Evolutionary conservation across 2,329 filamentous ascomycete genomes (phyloP).

Genomic region (Neopestalotiopsis rosae): DNA sequence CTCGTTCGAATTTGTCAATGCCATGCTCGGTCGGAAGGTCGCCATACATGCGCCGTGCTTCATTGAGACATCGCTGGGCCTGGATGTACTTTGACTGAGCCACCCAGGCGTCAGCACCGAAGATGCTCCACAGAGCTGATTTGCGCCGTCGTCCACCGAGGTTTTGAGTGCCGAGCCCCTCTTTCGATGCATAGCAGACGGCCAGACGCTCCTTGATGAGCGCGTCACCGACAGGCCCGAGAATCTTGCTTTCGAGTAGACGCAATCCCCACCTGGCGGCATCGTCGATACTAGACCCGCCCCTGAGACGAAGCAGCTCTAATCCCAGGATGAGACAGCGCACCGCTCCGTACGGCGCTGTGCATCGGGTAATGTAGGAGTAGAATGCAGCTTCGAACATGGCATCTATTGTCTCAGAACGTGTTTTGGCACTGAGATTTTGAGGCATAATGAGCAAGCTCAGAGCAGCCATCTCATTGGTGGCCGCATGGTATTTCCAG

Average conservation of each 20-base stretch:
- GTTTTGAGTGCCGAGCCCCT: slow-evolving; percentile 66
- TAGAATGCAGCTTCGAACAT: slow-evolving; percentile 92
- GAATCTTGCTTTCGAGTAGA: slow-evolving; percentile 78
- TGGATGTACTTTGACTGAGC: slow-evolving; percentile 77
- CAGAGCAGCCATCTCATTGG: slow-evolving; percentile 93
- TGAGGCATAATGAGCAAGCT: slow-evolving; percentile 81
- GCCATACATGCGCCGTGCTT: slow-evolving; percentile 64
- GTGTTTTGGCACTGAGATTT: slow-evolving; percentile 73
- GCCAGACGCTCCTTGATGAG: slow-evolving; percentile 86
- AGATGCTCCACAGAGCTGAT: slow-evolving; percentile 85
- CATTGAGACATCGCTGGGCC: slow-evolving; percentile 77
- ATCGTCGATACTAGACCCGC: slow-evolving; percentile 81
- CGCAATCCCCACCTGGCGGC: slow-evolving; percentile 84
- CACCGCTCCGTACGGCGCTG: slow-evolving; percentile 77
- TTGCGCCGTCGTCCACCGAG: slow-evolving; percentile 81
- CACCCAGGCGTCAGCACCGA: slow-evolving; percentile 86
- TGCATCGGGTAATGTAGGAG: slow-evolving; percentile 87
- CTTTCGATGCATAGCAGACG: slow-evolving; percentile 79
- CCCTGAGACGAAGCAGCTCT: slow-evolving; percentile 82
- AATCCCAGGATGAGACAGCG: slow-evolving; percentile 77
- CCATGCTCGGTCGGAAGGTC: slow-evolving; percentile 55
- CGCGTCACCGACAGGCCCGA: slow-evolving; percentile 78
- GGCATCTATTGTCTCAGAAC: slow-evolving; percentile 81
- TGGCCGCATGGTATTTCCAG: slow-evolving; percentile 92
- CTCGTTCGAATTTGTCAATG: slow-evolving; percentile 55